Evolutionary conservation across 2,329 filamentous ascomycete genomes (phyloP).

Genomic region (Pleoardoris graminearum): DNA sequence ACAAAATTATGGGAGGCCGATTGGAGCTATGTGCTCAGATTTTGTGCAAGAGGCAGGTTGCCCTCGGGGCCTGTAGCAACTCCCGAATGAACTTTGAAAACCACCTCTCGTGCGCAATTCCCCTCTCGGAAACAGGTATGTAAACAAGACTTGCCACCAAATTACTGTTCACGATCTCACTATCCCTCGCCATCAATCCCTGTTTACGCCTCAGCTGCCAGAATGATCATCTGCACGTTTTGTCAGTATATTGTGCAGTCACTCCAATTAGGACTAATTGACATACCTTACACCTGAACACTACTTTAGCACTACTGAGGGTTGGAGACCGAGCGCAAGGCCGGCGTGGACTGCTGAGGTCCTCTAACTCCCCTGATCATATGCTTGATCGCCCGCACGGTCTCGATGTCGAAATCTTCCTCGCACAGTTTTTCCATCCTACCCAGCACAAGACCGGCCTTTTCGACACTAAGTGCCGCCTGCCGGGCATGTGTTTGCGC

Average conservation of each 20-base stretch:
- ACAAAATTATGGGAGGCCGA: constrained; percentile 2
- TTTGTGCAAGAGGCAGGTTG: not conserved
- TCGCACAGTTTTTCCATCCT: constrained; percentile 18
- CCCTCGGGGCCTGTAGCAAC: not conserved
- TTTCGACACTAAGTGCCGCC: constrained; percentile 23
- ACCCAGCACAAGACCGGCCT: constrained; percentile 13
- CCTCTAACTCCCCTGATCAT: constrained; percentile 2
- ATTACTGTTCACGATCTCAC: not conserved
- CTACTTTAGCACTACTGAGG: not conserved
- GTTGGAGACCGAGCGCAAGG: not conserved
- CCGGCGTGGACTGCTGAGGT: not conserved
- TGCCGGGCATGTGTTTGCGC: constrained; percentile 27
- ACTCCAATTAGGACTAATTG: not conserved
- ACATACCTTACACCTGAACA: not conserved
- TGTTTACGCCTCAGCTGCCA: not conserved
- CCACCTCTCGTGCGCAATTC: not conserved
- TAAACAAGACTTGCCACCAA: not conserved
- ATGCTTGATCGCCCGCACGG: constrained; percentile 14
- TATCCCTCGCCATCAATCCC: too few relatives aligned
- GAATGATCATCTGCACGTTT: not conserved
- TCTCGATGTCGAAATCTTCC: constrained; percentile 15
- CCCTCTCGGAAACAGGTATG: not conserved
- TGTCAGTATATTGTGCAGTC: not conserved
- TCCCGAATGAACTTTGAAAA: not conserved
- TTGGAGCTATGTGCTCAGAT: not conserved